Evolutionary conservation across 768 basidiomycete species (phyloP).

Genomic region (Harrya chromipes): DNA sequence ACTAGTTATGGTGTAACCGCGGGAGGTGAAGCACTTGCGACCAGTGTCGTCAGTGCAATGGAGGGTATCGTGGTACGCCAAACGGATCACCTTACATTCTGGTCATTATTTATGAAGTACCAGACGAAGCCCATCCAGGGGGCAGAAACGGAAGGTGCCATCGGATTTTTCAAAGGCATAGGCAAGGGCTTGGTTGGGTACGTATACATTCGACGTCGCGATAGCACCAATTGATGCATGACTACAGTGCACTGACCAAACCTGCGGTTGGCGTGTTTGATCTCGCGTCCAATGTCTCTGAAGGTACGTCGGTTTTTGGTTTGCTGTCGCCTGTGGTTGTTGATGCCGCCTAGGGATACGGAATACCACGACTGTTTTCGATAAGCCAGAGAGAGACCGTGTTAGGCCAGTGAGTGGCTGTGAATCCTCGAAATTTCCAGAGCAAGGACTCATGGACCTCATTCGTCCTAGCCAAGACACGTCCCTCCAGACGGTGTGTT

Average conservation of each 20-base stretch:
- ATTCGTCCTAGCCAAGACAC: constrained; percentile 65
- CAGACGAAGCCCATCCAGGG: constrained; percentile 98
- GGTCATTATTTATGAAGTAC: constrained; percentile 3
- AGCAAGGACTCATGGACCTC: constrained; percentile 1
- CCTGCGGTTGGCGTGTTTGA: constrained; percentile 97
- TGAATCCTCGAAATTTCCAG: background rate
- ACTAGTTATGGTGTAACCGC: constrained; percentile 90
- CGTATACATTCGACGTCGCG: background rate
- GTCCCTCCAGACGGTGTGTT: constrained; percentile 86
- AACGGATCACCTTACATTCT: constrained; percentile 5
- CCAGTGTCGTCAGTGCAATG: constrained; percentile 91
- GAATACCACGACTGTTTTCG: constrained; percentile 98
- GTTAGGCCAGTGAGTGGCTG: constrained; percentile 61
- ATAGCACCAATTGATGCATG: background rate
- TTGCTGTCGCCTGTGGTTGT: background rate
- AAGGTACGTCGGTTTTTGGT: constrained; percentile 50
- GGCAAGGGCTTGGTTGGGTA: constrained; percentile 96
- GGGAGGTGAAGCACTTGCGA: constrained; percentile 91
- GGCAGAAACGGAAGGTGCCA: constrained; percentile 88
- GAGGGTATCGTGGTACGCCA: constrained; percentile 84
- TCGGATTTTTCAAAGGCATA: constrained; percentile 97
- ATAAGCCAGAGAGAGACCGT: constrained; percentile 85
- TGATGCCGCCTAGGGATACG: constrained; percentile 68
- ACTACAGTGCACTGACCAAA: constrained; percentile 81
- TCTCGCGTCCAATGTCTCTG: constrained; percentile 89